phyloP scores from a whole-genome alignment of 352 stramenopile species.

The Phytophthora europaea region DNA sequence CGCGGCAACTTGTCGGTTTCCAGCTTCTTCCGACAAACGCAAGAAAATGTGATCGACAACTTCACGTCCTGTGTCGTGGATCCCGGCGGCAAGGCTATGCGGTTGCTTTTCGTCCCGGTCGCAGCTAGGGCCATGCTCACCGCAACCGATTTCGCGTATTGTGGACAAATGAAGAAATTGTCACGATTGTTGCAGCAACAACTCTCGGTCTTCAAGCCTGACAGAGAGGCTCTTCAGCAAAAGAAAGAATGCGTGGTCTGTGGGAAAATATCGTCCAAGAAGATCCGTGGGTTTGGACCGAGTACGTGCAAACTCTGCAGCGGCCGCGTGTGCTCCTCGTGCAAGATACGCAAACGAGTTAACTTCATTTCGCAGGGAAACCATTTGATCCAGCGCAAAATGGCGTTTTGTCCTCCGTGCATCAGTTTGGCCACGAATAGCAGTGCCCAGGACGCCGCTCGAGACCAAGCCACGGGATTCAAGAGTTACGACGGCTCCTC shows the following conservation, averaged over 20 bases:
- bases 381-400: background rate
- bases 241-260: background rate
- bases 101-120: background rate
- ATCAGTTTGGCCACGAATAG: background rate
- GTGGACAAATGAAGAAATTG: background rate
- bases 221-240: background rate
- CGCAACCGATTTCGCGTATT: background rate
- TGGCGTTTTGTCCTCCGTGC: background rate
- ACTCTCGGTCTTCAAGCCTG: background rate
- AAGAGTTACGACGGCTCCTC: background rate
- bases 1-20: constrained; percentile 1
- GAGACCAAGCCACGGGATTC: background rate
- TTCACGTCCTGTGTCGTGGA: background rate
- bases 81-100: background rate
- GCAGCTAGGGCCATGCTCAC: background rate
- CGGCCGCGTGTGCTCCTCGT: background rate
- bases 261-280: background rate
- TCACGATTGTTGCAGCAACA: background rate
- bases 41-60: background rate
- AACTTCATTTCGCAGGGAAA: background rate
- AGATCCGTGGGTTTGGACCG: background rate
- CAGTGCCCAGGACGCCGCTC: background rate
- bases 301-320: background rate
- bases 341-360: background rate
- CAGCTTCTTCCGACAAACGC: background rate